Evolutionary conservation across 257 asterid genomes (phyloP), one percentile per base, ranked within the genome.

Genomic region (Asclepias syriaca): DNA sequence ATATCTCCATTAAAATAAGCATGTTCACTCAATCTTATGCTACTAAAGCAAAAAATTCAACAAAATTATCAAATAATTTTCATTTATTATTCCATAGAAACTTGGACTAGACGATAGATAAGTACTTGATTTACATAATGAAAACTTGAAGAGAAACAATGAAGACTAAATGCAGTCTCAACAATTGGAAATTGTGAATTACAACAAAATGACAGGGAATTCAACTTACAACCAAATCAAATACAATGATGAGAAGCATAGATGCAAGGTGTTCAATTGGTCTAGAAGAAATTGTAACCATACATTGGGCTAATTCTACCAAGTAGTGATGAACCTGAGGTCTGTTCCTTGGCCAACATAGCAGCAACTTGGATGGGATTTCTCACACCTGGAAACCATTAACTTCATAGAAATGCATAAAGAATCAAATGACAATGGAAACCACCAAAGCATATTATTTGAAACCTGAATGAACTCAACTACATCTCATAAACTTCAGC

Each of bases 281-380:
- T 40, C 16, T n/a, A 45, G 56, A 53, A 19, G 2, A 37, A 74
- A 79, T 50, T 22, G 51, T 45, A 57, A 79, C 21, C 89, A 72
- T 94, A 94, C 99, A 94, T 91, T 65, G 99, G 99, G 72, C 85
- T 79, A 71, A 94, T 89, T 69, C 97, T 94, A 67, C 97, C 97
- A 85, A 94, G 84, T 74, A 89, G 90, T n/a, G 96, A 74, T 64
- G 96, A 84, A 61, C 95, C 91, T 69, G 53, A 73, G 70, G 86
- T 78, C 88, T 91, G 99, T 69, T 94, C 99, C 90, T 91, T 91
- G 54, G 85, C 96, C 81, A 94, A 85, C 80, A 86, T 82, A 77
- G 85, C 84, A 73, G 99, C 96, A 80, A 94, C 81, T 83, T 85
- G 84, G 80, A 94, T 91, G 72, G 97, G 86, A 87, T 91, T 91